These are phyloP conservation scores for Globisporangium megalacanthum DNA, from an alignment of 352 stramenopile genomes.

Conservation along the genomic window DNA sequence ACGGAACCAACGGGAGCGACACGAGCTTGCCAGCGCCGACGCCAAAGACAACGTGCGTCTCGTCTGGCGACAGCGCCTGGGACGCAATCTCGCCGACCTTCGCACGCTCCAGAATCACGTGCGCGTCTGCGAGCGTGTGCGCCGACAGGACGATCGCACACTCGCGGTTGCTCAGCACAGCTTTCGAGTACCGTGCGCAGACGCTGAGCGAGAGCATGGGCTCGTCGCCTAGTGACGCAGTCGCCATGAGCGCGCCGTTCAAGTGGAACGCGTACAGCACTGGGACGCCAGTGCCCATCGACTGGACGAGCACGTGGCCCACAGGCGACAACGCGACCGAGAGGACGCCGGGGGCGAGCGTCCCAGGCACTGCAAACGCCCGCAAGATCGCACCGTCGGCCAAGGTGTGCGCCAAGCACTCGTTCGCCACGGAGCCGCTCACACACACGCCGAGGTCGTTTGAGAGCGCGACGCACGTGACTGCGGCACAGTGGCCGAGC, in stretches of 20 bases:
- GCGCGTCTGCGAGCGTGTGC: slow-evolving; percentile 39
- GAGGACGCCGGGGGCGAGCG: slow-evolving; percentile 38
- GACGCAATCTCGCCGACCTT: slow-evolving; percentile 41
- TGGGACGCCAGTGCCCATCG: slow-evolving; percentile 40
- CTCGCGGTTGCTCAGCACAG: slow-evolving; percentile 59
- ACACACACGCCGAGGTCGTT: slow-evolving; percentile 74
- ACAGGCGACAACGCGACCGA: slow-evolving; percentile 59
- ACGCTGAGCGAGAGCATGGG: slow-evolving; percentile 53
- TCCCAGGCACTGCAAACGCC: slow-evolving; percentile 39
- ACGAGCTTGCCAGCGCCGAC: slow-evolving; percentile 48
- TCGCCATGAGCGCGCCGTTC: slow-evolving; percentile 57
- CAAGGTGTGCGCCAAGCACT: slow-evolving; percentile 62
- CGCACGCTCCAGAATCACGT: slow-evolving; percentile 46
- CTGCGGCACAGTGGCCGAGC: slow-evolving; percentile 48
- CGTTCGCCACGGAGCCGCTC: slow-evolving; percentile 58
- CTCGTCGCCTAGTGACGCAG: slow-evolving; percentile 20
- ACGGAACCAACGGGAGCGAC: slow-evolving; percentile 38
- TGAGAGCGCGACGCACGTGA: slow-evolving; percentile 63
- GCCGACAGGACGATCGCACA: slow-evolving; percentile 38
- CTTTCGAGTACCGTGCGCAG: slow-evolving; percentile 56
- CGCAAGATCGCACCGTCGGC: slow-evolving; percentile 61
- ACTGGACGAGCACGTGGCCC: slow-evolving; percentile 70
- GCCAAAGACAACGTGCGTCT: slow-evolving; percentile 70
- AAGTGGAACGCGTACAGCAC: slow-evolving; percentile 71
- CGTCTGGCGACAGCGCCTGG: slow-evolving; percentile 65